A percentile compares a stretch with the other conserved stretches of the same genome.
Evolutionary conservation across 495 filamentous ascomycete genomes (phyloP).

Genomic region (Talaromyces stipitatus): DNA sequence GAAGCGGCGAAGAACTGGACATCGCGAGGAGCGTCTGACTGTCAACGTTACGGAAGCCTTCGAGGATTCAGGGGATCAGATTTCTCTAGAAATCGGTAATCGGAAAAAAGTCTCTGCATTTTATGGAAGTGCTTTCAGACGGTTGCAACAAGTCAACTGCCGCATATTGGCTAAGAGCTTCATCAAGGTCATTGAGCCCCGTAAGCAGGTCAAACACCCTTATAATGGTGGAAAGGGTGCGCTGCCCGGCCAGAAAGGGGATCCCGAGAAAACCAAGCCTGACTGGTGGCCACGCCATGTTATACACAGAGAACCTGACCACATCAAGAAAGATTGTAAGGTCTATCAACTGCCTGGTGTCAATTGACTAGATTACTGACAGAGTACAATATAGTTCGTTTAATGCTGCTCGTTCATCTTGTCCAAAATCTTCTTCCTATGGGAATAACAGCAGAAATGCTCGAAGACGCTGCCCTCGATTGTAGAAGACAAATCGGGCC

Average conservation of each 20-base stretch:
- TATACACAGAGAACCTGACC: constrained; percentile 79
- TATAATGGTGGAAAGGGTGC: constrained; percentile 58
- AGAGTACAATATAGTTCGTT: constrained; percentile 21
- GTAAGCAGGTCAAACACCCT: constrained; percentile 77
- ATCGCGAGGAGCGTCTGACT: constrained; percentile 4
- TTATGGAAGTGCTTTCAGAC: constrained; percentile 31
- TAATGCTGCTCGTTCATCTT: constrained; percentile 38
- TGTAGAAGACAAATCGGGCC: constrained; percentile 31
- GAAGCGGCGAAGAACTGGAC: constrained; percentile 26
- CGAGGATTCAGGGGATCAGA: constrained; percentile 20
- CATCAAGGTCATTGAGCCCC: constrained; percentile 75
- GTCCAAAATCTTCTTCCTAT: constrained; percentile 30
- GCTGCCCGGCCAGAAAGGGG: constrained; percentile 29
- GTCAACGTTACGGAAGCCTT: neutral
- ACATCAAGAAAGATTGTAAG: constrained; percentile 69
- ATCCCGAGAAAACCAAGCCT: constrained; percentile 55
- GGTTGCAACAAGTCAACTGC: constrained; percentile 40
- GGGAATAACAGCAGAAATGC: constrained; percentile 31
- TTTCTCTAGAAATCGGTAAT: constrained; percentile 33
- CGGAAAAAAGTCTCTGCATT: constrained; percentile 26
- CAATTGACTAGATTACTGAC: neutral
- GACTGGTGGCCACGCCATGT: constrained; percentile 69
- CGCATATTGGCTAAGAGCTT: constrained; percentile 63
- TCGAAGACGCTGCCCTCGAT: constrained; percentile 36
- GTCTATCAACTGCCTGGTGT: neutral